Evolutionary conservation across 768 basidiomycete genomes (phyloP).

Genomic region (Suillus fuscotomentosus): DNA sequence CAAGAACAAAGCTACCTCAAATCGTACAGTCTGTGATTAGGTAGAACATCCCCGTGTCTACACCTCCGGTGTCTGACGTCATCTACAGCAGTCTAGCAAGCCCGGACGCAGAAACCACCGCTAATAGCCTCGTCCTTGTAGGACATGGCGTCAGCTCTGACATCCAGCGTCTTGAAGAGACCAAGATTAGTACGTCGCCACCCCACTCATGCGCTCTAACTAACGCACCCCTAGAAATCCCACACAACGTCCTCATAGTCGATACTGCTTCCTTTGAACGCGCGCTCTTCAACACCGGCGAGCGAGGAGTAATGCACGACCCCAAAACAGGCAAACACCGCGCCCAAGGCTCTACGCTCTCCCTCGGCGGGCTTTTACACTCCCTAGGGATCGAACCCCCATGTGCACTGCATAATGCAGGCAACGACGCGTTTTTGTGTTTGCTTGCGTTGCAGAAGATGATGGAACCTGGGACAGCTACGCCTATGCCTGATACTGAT

Average conservation of each 20-base stretch:
- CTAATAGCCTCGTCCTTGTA: slow-evolving; percentile 72
- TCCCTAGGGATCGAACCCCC: slow-evolving; percentile 44
- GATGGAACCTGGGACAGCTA: slow-evolving; percentile 50
- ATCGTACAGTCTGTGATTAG: slow-evolving; percentile 74
- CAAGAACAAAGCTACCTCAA: slow-evolving; percentile 67
- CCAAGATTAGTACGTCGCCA: slow-evolving; percentile 68
- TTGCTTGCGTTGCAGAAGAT: slow-evolving; percentile 71
- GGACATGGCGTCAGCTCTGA: slow-evolving; percentile 57
- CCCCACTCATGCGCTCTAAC: neutral
- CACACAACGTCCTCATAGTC: slow-evolving; percentile 67
- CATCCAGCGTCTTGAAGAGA: slow-evolving; percentile 66
- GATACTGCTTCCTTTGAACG: slow-evolving; percentile 68
- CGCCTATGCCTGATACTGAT: slow-evolving; percentile 25
- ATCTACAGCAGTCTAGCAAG: slow-evolving; percentile 61
- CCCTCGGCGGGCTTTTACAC: slow-evolving; percentile 59
- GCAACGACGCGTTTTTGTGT: slow-evolving; percentile 74
- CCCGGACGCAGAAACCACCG: slow-evolving; percentile 70
- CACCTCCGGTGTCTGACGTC: neutral
- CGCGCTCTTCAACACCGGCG: slow-evolving; percentile 54
- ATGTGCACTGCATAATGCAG: slow-evolving; percentile 66
- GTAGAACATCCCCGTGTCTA: slow-evolving; percentile 33
- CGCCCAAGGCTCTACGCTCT: slow-evolving; percentile 50
- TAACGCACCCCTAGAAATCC: slow-evolving; percentile 49
- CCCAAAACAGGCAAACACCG: slow-evolving; percentile 56
- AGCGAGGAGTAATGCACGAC: slow-evolving; percentile 60